Conservation (phyloP, 78 protist species). For the Dictyostelium brefeldianum region DNA sequence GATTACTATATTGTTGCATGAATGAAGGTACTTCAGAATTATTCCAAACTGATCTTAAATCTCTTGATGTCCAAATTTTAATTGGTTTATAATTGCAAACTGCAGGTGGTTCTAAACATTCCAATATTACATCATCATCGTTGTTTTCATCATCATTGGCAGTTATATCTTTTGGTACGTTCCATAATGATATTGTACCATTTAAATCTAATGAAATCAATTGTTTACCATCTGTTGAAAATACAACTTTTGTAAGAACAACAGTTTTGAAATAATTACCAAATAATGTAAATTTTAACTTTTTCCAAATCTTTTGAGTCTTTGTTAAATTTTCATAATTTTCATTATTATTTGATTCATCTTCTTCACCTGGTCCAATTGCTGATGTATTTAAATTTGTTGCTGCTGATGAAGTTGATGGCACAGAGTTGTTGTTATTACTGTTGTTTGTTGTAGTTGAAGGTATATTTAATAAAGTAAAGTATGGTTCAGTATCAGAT, state of each 20-base stretch:
- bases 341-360: constrained; percentile 1
- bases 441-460: not conserved
- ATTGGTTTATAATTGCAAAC: constrained; percentile 16
- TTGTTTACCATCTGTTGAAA: constrained; percentile 57
- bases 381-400: constrained; percentile 9
- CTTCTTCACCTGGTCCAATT: constrained; percentile 28
- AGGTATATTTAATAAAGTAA: constrained; percentile 28
- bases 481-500: constrained; percentile 44
- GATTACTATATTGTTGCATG: constrained; percentile 1
- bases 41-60: constrained; percentile 12
- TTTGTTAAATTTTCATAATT: not conserved
- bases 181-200: constrained; percentile 64
- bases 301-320: constrained; percentile 28
- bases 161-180: not conserved
- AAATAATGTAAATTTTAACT: constrained; percentile 3
- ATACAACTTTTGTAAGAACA: constrained; percentile 42
- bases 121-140: not conserved
- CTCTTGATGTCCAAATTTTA: constrained; percentile 13
- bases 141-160: not conserved
- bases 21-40: constrained; percentile 15
- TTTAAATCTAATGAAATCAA: constrained; percentile 49
- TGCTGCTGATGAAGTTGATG: not conserved
- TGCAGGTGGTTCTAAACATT: constrained; percentile 15
- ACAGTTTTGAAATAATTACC: constrained; percentile 38
- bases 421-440: not conserved